Evolutionary conservation across 805 yeast genomes (phyloP), one percentile per base, ranked within the genome.

Genomic region (Metschnikowia bowlesiae): DNA sequence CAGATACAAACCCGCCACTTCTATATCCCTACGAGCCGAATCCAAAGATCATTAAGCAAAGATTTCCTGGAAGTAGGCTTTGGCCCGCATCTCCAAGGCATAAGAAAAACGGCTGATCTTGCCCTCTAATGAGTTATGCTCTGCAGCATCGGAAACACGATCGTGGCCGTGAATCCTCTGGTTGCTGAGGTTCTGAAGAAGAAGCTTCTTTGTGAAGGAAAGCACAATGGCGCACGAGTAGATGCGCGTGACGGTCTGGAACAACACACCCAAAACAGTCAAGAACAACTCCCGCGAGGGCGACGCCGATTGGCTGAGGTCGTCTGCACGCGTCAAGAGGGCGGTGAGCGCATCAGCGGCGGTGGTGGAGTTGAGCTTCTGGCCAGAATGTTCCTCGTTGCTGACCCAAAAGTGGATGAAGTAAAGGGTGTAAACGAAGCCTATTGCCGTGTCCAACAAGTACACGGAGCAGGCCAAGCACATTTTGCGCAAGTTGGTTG

Each of bases 331-430:
- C 31, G 36, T 33, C n/a, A 14, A 39, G 22, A 53, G 39, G 6
- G 35, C 30, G 6, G 46, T 7, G 10, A 18, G 31, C 13, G 48
- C 11, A 18, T 36, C 36, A 6, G 16, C 16, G 29, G 38, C 39
- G 9, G 31, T 34, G 14, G 40, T 6, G 13, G 46, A 8, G 6
- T n/a, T 26, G 18, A 33, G n/a, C 8, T 33, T 28, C 8, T 34
- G n/a, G 14, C 33, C 31, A 18, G 53, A 39, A 1, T 63, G 66
- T 46, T 76, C 82, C 51, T 78, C 81, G 3, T 63, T 58, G 51
- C 71, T 65, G 61, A 89, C 86, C 97, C 97, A 92, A 53, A 81
- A 78, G 47, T 78, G 76, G 6, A 84, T 77, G 63, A 92, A 91
- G 67, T 83, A 86, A 5, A 84, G 55, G 18, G 96, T 87, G 66